Percentiles rank a stretch among this genome's conserved stretches.
Conservation (phyloP, 805 yeast species). For the Phaffomyces thermotolerans region DNA sequence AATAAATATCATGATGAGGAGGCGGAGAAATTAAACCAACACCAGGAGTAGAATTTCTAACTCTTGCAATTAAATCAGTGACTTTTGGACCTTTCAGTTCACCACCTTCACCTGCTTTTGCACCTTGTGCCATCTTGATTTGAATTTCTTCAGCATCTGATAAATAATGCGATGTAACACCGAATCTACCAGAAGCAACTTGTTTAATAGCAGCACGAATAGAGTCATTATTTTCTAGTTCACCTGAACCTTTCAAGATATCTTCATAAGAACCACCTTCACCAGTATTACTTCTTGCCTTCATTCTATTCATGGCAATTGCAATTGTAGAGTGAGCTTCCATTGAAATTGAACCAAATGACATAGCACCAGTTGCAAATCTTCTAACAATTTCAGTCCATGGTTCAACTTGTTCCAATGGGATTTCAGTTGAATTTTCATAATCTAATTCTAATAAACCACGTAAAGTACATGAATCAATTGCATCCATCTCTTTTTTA, state of each 20-base stretch:
- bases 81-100: slow-evolving; percentile 64
- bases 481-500: slow-evolving; percentile 85
- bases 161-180: slow-evolving; percentile 91
- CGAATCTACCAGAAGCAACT: slow-evolving; percentile 96
- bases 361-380: slow-evolving; percentile 99
- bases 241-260: slow-evolving; percentile 69
- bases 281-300: slow-evolving; percentile 97
- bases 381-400: slow-evolving; percentile 98
- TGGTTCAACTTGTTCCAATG: slow-evolving; percentile 97
- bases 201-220: slow-evolving; percentile 99
- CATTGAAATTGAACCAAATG: slow-evolving; percentile 97
- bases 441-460: slow-evolving; percentile 90
- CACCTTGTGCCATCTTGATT: slow-evolving; percentile 99
- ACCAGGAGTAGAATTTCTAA: slow-evolving; percentile 94
- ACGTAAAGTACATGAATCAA: slow-evolving; percentile 86
- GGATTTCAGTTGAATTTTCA: slow-evolving; percentile 64
- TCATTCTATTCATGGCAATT: slow-evolving; percentile 96
- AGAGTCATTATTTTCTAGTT: slow-evolving; percentile 83
- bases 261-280: slow-evolving; percentile 92
- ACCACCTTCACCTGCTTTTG: slow-evolving; percentile 99
- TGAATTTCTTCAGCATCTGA: slow-evolving; percentile 97
- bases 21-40: slow-evolving; percentile 98
- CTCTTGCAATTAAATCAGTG: slow-evolving; percentile 78
- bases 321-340: slow-evolving; percentile 97
- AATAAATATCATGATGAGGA: slow-evolving; percentile 97